Evolutionary conservation across 345 rosid species (phyloP), one percentile per base, ranked within the genome.

Genomic region (Eucalyptus tenuipes): DNA sequence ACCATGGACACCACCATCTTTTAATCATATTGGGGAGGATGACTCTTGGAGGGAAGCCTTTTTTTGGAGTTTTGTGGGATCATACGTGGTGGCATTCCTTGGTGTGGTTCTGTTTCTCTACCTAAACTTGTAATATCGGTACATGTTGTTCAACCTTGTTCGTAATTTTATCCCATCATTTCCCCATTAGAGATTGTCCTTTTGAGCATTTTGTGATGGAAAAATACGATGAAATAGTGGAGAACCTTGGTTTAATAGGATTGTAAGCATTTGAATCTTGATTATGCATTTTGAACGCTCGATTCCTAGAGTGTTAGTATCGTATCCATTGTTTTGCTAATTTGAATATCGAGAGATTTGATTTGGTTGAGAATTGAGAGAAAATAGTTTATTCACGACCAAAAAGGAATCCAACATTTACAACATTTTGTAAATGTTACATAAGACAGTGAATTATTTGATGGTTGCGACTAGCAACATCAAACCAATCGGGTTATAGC

Each of bases 21-120:
- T 59, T 59, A 59, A 59, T 59, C 31, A 12, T 25, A 27, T 15
- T 0, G 0, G 0, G 66, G 66, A 59, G 66, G 66, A 59, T 27
- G 66, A 27, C 7, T 59, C 66, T 0, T 59, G 66, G 66, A 59
- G 16, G 0, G 66, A 27, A 59, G 66, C 0, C 31, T 59, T 59
- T 11, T 5, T 0, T 0, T 59, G 66, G 31, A 59, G 31, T 59
- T 59, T 59, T 27, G 16, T 4, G 2, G 66, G 66, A 59, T 59
- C 31, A 27, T 59, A 59, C 3, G 8, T 27, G 66, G 66, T 11
- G 16, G 66, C 66, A 29, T 59, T 59, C 31, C 31, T 59, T 11
- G 15, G 66, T 0, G 2, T 27, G 66, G 2, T 59, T 59, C 2
- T 59, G 2, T 59, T 59, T 27, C 31, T 59, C 31, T 59, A 27